Conservation (phyloP, 2,329 filamentous ascomycete species). For the Stagonosporopsis rhizophila region DNA sequence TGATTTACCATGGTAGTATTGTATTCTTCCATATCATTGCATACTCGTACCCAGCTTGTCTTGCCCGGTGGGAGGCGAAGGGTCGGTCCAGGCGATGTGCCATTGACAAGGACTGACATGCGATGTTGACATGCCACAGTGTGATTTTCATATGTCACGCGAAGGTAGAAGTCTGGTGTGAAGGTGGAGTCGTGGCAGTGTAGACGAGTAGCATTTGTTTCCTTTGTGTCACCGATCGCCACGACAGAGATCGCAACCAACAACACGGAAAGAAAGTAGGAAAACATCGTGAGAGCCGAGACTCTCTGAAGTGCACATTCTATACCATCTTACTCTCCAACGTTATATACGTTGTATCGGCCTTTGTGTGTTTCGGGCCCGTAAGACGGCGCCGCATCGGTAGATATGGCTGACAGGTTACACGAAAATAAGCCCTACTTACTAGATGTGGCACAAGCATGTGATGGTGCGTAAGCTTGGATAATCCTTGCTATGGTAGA, state of each 20-base stretch:
- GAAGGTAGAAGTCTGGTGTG: conserved; percentile 57
- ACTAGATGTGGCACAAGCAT: not conserved
- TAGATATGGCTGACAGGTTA: conserved; percentile 1
- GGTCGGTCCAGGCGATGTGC: conserved; percentile 60
- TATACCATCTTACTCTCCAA: not conserved
- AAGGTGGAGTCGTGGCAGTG: conserved; percentile 33
- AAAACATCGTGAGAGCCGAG: not conserved
- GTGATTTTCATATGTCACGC: conserved; percentile 53
- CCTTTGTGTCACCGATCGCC: not conserved
- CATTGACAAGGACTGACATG: conserved; percentile 60
- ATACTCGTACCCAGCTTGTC: conserved; percentile 64
- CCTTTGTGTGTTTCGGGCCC: not conserved
- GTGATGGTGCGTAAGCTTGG: not conserved
- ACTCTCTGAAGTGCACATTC: not conserved
- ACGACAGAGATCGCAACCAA: not conserved
- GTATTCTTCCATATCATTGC: conserved; percentile 61
- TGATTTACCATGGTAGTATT: conserved; percentile 64
- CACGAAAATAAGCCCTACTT: not conserved
- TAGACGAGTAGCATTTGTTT: not conserved
- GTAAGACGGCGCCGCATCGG: not conserved
- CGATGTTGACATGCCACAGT: conserved; percentile 56
- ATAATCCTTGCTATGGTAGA: not conserved
- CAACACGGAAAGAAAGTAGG: not conserved
- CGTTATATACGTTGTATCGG: conserved; percentile 8
- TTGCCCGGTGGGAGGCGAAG: conserved; percentile 56